These are phyloP conservation scores for Sordariomycetes sp. DNA, from an alignment of 2,329 filamentous ascomycete genomes.

Conservation along the genomic window DNA sequence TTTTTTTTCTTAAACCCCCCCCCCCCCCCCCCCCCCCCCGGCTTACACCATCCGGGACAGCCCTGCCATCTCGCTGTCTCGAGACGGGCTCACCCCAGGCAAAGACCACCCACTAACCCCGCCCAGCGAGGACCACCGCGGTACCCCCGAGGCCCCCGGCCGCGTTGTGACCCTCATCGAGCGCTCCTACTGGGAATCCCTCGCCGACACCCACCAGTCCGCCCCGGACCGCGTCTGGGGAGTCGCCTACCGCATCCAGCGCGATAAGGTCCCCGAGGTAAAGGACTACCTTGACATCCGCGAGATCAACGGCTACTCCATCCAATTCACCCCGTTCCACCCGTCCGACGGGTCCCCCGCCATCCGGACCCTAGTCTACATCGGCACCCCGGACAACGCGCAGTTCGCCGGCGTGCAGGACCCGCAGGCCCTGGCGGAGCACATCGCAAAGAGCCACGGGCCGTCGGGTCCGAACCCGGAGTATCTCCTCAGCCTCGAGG, in stretches of 20 bases:
- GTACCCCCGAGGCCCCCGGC: constrained; percentile 75
- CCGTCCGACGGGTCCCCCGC: constrained; percentile 28
- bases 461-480: constrained; percentile 85
- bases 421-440: constrained; percentile 61
- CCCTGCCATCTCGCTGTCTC: not conserved
- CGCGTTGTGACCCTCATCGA: constrained; percentile 90
- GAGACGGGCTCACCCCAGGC: not conserved
- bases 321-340: constrained; percentile 80
- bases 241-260: constrained; percentile 73
- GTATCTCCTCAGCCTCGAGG: constrained; percentile 73
- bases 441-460: constrained; percentile 64
- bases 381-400: constrained; percentile 83
- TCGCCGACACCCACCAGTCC: constrained; percentile 53
- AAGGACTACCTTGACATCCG: constrained; percentile 86
- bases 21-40: too few relatives aligned
- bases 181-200: constrained; percentile 65
- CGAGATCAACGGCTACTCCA: constrained; percentile 94
- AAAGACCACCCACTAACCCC: not conserved
- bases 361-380: constrained; percentile 65
- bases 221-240: constrained; percentile 70
- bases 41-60: not conserved
- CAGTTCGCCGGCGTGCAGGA: constrained; percentile 84
- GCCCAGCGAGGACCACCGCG: constrained; percentile 86
- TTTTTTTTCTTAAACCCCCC: too few relatives aligned
- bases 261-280: constrained; percentile 63